Evolutionary conservation across 176 grass and related monocot species (phyloP), one percentile per base, ranked within the genome.

Genomic region (Alopecurus myosuroides): DNA sequence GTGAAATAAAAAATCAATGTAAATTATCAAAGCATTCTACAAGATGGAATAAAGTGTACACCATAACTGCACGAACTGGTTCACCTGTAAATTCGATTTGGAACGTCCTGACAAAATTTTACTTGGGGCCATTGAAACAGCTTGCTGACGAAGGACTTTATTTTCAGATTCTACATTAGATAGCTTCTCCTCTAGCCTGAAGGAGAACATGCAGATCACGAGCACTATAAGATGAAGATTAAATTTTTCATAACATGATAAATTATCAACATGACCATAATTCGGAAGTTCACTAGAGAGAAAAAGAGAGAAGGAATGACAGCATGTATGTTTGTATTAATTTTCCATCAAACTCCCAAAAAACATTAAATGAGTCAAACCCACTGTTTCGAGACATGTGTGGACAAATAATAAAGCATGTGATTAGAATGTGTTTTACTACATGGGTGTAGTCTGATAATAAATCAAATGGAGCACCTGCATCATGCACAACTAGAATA

Each of bases 141-240:
- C 93, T 89, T 99, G 97, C 84, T 96, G 97, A 66, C 97, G 97
- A 60, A 99, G 91, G 23, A 99, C 97, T 96, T 99, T 99, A 89
- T 99, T 99, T 91, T 99, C 97, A 74, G 97, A 99, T 68, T 99
- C 97, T 55, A 99, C 89, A 80, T 99, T 99, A 86, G 97, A 79
- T 15, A 96, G 85, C 85, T 99, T 99, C 86, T 99, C 97, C 72
- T 99, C 97, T 90, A 99, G 71, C 85, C 97, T 99, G 85, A 81
- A 85, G 66, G 50, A 91, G 50, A 87, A 81, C 29, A 87, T 64
- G 30, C 39, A 94, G 40, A 83, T 83, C 48, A 52, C 28, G 46
- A 18, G 83, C 5, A 45, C 35, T 76, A 65, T 81, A 64, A 79
- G 20, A 53, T 78, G 69, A 57, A 80, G 5, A 76, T 45, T 68